phyloP scores from a whole-genome alignment of 129 eudicot species.

The Tagetes patula region DNA sequence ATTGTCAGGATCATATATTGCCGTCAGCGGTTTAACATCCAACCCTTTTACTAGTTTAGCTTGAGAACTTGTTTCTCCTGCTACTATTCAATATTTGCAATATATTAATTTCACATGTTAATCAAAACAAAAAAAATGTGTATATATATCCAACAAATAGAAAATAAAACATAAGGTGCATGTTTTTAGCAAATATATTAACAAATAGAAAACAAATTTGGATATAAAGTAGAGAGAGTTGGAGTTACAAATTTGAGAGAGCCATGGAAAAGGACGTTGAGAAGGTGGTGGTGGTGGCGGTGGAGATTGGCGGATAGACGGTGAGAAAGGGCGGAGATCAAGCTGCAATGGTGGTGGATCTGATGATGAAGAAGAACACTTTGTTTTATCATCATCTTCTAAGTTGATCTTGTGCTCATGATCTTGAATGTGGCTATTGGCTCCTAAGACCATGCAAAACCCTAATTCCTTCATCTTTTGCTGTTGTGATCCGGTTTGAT shows the following conservation, averaged over 20 bases:
- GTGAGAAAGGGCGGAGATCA: conserved; percentile 81
- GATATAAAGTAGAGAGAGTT: conserved; percentile 5
- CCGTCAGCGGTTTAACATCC: conserved; percentile 36
- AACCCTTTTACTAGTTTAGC: conserved; percentile 37
- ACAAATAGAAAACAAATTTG: not conserved
- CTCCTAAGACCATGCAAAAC: conserved; percentile 66
- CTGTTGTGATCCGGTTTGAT: conserved; percentile 31
- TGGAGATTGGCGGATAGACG: conserved; percentile 44
- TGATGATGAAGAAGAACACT: conserved; percentile 42
- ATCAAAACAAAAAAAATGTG: not conserved
- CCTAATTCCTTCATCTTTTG: conserved; percentile 44
- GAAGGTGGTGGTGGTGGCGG: conserved; percentile 41
- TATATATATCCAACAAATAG: not conserved
- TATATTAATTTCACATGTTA: too few species aligned
- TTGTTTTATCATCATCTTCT: conserved; percentile 25
- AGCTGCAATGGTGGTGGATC: conserved; percentile 67
- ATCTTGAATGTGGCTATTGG: conserved; percentile 26
- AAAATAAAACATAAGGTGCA: too few species aligned
- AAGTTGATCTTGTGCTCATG: conserved; percentile 9
- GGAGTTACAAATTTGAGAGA: conserved; percentile 52
- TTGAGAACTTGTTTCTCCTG: conserved; percentile 45
- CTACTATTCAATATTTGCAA: conserved; percentile 35
- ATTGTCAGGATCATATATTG: conserved; percentile 41
- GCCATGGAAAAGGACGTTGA: conserved; percentile 69
- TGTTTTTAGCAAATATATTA: not conserved